Evolutionary conservation across 306 rosid genomes (phyloP).

Genomic region (Dryas octopetala): DNA sequence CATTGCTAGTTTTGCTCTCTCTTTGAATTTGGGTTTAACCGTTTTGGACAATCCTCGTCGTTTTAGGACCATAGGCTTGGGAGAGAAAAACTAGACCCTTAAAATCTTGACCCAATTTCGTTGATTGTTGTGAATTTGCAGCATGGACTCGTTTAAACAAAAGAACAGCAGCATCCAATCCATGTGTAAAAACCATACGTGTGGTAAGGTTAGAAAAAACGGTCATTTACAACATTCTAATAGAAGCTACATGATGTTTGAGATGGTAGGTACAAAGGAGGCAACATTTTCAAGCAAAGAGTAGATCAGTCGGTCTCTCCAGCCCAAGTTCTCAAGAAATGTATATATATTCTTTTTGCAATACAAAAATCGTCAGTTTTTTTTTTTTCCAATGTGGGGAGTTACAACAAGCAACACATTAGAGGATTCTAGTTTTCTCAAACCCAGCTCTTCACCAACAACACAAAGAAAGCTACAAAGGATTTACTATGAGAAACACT

Average conservation of each 20-base stretch:
- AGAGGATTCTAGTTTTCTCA: slow-evolving; percentile 28
- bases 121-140: no score
- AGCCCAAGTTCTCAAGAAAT: slow-evolving; percentile 21
- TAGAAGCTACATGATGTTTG: background rate
- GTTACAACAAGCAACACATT: slow-evolving; percentile 32
- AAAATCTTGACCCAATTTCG: no score
- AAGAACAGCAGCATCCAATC: no score
- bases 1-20: no score
- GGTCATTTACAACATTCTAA: background rate
- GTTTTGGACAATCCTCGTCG: no score
- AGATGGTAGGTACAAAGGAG: background rate
- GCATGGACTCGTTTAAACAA: no score
- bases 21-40: no score
- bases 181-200: background rate
- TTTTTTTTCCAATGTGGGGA: slow-evolving; percentile 12
- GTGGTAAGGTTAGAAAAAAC: background rate
- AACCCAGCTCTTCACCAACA: slow-evolving; percentile 8
- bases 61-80: no score
- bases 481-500: slow-evolving; percentile 9
- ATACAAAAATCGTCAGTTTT: background rate
- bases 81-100: no score
- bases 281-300: background rate
- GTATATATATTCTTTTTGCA: slow-evolving; percentile 16
- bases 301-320: background rate
- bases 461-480: slow-evolving; percentile 14